These are phyloP conservation scores for Chenopodium suecicum DNA, from an alignment of 148 eudicot species.

Conservation along the genomic window DNA sequence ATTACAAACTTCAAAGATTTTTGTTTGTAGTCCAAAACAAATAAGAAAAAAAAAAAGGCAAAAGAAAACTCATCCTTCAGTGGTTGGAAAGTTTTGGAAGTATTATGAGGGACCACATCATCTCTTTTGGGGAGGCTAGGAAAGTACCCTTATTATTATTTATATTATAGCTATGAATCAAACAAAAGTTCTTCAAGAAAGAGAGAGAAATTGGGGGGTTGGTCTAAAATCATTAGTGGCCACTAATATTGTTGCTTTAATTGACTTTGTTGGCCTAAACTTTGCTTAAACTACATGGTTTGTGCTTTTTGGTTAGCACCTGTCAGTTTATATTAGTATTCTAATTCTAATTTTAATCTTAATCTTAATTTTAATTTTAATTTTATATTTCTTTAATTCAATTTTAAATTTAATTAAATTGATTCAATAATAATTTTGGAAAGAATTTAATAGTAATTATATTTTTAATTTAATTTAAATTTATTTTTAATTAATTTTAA, in stretches of 20 bases:
- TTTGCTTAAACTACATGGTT: constrained; percentile 33
- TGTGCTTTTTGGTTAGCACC: constrained; percentile 24
- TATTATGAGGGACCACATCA: constrained; percentile 31
- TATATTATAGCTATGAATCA: neutral
- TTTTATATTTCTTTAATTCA: no score
- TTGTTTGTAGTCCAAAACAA: neutral
- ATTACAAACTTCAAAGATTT: neutral
- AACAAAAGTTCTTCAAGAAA: constrained; percentile 10
- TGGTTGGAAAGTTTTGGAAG: constrained; percentile 34
- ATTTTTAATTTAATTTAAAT: no score
- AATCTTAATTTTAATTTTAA: no score
- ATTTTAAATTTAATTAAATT: no score
- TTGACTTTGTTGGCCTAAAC: constrained; percentile 36
- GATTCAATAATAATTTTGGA: no score
- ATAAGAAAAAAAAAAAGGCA: neutral
- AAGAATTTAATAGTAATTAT: no score
- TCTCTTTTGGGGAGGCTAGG: constrained; percentile 18
- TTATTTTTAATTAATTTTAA: no score
- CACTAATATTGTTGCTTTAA: constrained; percentile 27
- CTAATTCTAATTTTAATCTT: no score
- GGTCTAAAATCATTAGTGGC: constrained; percentile 32
- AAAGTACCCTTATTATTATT: constrained; percentile 14
- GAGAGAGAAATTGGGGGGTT: constrained; percentile 1
- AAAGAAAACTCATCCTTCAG: constrained; percentile 3
- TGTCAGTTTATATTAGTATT: neutral